These are phyloP conservation scores for Akanthomyces lecanii DNA, from an alignment of 2,329 filamentous ascomycete species.

Conservation along the genomic window DNA sequence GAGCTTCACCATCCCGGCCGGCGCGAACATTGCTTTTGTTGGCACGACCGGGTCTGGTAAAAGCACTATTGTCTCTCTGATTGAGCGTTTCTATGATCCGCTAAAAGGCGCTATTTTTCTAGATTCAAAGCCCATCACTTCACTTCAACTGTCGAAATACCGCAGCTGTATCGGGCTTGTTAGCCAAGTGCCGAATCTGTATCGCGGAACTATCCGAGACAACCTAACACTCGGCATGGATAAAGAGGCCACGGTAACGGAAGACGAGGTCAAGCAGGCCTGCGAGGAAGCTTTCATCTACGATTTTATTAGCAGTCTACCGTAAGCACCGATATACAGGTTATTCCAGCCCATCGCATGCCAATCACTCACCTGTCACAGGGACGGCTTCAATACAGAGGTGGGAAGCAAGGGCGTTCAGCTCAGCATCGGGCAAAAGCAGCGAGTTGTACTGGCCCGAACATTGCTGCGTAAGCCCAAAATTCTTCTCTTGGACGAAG, in stretches of 20 bases:
- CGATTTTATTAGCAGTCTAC: not conserved
- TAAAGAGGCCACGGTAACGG: not conserved
- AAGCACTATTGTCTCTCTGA: not conserved
- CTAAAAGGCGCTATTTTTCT: not conserved
- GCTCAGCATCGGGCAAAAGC: not conserved
- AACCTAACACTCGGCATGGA: not conserved
- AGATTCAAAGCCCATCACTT: not conserved
- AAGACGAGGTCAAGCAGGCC: not conserved
- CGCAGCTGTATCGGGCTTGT: not conserved
- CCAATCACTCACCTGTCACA: not conserved
- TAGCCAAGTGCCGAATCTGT: not conserved
- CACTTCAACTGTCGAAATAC: not conserved
- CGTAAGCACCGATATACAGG: not conserved
- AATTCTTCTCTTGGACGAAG: conserved; percentile 64
- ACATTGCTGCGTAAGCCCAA: not conserved
- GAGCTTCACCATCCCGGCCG: not conserved
- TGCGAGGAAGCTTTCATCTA: not conserved
- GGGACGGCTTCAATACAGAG: not conserved
- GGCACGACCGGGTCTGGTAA: not conserved
- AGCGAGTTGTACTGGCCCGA: not conserved
- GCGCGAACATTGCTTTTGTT: not conserved
- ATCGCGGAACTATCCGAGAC: not conserved
- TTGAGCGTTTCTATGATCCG: not conserved
- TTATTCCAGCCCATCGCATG: not conserved
- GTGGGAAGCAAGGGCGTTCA: not conserved